Percentiles rank a stretch among this genome's conserved stretches.
phyloP scores from a whole-genome alignment of 768 basidiomycete species.

The Vararia minispora region DNA sequence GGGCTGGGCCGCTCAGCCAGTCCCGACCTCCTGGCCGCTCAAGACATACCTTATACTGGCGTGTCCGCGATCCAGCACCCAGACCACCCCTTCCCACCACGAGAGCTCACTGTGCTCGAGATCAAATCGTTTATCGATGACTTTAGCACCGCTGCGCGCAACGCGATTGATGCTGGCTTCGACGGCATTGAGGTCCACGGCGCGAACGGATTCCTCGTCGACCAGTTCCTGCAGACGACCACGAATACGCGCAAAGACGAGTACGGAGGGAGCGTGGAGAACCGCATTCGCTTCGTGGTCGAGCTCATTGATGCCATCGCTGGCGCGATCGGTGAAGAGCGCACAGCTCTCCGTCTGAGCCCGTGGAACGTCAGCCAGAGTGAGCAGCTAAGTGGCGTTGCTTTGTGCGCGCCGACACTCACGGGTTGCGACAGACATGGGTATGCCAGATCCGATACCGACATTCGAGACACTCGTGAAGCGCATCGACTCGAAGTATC shows the following conservation, averaged over 20 bases:
- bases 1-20: no score
- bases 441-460: no score
- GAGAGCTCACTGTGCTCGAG: constrained; percentile 18
- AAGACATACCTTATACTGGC: no score
- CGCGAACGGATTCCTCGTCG: constrained; percentile 21
- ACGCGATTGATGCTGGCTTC: constrained; percentile 25
- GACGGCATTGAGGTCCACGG: constrained; percentile 22
- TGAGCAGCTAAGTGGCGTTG: constrained; percentile 1
- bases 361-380: constrained; percentile 15
- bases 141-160: constrained; percentile 25
- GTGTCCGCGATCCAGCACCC: no score
- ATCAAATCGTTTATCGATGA: constrained; percentile 16
- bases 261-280: constrained; percentile 36
- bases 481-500: no score
- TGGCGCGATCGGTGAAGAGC: constrained; percentile 25
- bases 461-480: no score
- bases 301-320: constrained; percentile 27
- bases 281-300: constrained; percentile 29
- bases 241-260: constrained; percentile 31
- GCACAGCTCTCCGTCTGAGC: constrained; percentile 25
- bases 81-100: no score
- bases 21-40: no score
- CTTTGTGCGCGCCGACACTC: no score
- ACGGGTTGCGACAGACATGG: no score
- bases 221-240: constrained; percentile 27